phyloP scores from a whole-genome alignment of 164 flowering plant species.

The Tinospora cordifolia region DNA sequence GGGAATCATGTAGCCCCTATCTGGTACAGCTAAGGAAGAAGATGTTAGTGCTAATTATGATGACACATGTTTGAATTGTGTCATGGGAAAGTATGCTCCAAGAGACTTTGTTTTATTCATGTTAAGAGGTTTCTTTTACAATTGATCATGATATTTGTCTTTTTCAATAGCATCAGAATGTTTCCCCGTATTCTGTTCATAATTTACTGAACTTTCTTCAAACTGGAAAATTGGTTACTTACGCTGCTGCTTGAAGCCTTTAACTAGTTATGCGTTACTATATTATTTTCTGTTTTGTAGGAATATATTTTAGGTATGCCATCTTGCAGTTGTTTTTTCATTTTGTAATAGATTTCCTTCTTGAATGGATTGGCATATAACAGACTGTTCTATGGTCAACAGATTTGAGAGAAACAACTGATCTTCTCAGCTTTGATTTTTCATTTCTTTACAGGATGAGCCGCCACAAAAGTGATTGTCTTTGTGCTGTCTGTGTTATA shows the following conservation, averaged over 20 bases:
- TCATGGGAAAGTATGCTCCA: too few relatives aligned
- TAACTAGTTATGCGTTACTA: not conserved
- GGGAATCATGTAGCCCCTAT: too few relatives aligned
- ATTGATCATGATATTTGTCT: too few relatives aligned
- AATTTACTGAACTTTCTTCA: too few relatives aligned
- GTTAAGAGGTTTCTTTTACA: too few relatives aligned
- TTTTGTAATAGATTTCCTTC: not conserved
- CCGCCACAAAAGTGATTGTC: constrained; percentile 73
- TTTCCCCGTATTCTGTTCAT: too few relatives aligned
- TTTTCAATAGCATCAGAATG: too few relatives aligned
- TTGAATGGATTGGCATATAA: not conserved
- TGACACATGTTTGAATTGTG: too few relatives aligned
- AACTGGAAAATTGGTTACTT: not conserved
- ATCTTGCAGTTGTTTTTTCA: not conserved
- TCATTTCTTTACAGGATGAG: constrained; percentile 42
- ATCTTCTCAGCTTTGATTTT: not conserved
- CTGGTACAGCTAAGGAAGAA: too few relatives aligned
- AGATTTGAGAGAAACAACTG: not conserved
- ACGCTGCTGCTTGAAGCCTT: not conserved
- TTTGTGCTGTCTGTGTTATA: constrained; percentile 88
- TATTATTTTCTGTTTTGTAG: not conserved
- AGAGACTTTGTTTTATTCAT: too few relatives aligned
- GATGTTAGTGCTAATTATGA: too few relatives aligned
- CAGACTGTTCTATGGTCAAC: not conserved
- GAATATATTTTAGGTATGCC: not conserved